Evolutionary conservation across 108 stramenopile genomes (phyloP).

Genomic region (Parmales sp.): DNA sequence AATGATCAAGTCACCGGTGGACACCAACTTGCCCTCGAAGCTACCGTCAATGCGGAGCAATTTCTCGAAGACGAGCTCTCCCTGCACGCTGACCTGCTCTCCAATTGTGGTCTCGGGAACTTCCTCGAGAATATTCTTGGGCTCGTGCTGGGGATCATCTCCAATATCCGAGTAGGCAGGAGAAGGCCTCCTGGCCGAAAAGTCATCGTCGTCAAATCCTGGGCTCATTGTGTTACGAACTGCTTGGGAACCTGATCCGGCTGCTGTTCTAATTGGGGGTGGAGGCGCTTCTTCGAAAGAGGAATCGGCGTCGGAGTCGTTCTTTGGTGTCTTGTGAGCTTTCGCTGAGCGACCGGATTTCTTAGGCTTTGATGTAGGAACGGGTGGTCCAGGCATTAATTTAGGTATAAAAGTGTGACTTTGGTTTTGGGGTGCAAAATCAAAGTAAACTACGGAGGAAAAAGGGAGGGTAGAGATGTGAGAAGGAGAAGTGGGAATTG

Average conservation of each 20-base stretch:
- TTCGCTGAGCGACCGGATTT: conserved; percentile 3
- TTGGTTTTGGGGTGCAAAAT: too few relatives aligned
- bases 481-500: too few relatives aligned
- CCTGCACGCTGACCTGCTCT: conserved; percentile 11
- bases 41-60: conserved; percentile 30
- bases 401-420: too few relatives aligned
- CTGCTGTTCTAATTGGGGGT: background rate
- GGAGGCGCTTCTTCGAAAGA: conserved; percentile 5
- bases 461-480: too few relatives aligned
- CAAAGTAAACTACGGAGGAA: too few relatives aligned
- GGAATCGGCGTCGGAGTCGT: background rate
- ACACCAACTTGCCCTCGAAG: conserved; percentile 24
- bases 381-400: too few relatives aligned
- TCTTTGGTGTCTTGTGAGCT: background rate
- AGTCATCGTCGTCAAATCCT: conserved; percentile 12
- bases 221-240: background rate
- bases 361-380: background rate
- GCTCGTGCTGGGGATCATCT: conserved; percentile 9
- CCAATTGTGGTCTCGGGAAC: conserved; percentile 15
- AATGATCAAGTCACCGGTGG: conserved; percentile 26
- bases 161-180: conserved; percentile 4
- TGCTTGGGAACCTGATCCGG: conserved; percentile 3
- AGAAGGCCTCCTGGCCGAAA: conserved; percentile 10
- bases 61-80: conserved; percentile 25
- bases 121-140: conserved; percentile 5